phyloP scores from a whole-genome alignment of 495 filamentous ascomycete genomes.

The Chaetomidium leptoderma region DNA sequence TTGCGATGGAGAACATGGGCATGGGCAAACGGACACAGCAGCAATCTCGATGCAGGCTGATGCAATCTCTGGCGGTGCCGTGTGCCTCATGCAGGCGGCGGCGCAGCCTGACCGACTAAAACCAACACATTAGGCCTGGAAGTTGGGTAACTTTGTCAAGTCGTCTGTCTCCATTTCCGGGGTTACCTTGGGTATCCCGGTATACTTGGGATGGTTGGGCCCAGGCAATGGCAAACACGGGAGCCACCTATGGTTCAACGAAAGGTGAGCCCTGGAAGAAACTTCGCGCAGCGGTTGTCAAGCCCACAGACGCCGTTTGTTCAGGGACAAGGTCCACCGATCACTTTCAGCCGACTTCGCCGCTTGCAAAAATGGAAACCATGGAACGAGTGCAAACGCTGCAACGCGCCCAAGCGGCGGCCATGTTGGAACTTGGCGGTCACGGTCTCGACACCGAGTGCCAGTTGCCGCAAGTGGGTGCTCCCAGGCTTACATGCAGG shows the following conservation, averaged over 20 bases:
- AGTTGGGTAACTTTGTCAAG: not conserved
- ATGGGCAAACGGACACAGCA: slow-evolving; percentile 3
- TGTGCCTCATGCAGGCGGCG: slow-evolving; percentile 6
- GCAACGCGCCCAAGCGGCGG: slow-evolving; percentile 1
- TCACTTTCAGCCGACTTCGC: not conserved
- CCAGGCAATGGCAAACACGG: no score
- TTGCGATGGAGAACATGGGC: not conserved
- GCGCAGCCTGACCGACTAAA: slow-evolving; percentile 4
- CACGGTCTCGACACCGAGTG: not conserved
- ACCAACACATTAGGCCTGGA: not conserved
- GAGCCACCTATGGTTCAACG: no score
- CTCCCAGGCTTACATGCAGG: slow-evolving; percentile 7
- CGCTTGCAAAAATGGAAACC: not conserved
- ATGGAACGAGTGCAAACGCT: not conserved
- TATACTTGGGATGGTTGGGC: no score
- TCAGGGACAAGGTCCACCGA: not conserved
- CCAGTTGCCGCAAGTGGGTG: slow-evolving; percentile 7
- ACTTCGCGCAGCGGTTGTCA: not conserved
- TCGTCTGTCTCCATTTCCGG: not conserved
- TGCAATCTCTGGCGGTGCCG: slow-evolving; percentile 13
- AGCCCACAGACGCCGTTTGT: not conserved
- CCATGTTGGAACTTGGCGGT: no score
- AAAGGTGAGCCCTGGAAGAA: no score
- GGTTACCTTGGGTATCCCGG: not conserved
- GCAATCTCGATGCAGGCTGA: slow-evolving; percentile 14